A percentile compares a stretch with the other conserved stretches of the same genome.
These are phyloP conservation scores for Xylaria digitata DNA, from an alignment of 2,329 filamentous ascomycete genomes.

Conservation along the genomic window DNA sequence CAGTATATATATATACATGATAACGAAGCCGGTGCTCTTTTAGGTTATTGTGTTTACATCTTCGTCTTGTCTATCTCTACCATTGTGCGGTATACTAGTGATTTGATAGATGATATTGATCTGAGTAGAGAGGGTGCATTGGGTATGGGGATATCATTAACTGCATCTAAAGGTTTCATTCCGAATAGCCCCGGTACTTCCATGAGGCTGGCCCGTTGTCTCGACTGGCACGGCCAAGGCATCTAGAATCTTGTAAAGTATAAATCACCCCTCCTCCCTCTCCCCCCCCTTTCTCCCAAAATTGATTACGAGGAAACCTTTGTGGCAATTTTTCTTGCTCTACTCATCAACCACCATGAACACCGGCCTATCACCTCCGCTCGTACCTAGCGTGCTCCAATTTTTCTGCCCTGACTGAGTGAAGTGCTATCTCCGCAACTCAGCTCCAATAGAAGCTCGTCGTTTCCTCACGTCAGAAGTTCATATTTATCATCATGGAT, in stretches of 20 bases:
- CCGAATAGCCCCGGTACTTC: constrained; percentile 14
- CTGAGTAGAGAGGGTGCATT: too few species aligned
- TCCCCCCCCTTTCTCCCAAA: background rate
- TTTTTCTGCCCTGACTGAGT: background rate
- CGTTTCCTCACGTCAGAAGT: background rate
- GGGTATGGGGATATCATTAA: too few species aligned
- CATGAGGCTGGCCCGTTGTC: background rate
- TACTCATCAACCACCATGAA: background rate
- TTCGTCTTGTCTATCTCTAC: too few species aligned
- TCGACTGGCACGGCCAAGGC: constrained; percentile 2
- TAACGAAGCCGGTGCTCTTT: background rate
- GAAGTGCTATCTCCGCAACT: background rate
- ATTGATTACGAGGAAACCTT: background rate
- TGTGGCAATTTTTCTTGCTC: background rate
- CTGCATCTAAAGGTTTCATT: background rate
- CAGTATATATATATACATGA: constrained; percentile 10
- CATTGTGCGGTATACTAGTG: too few species aligned
- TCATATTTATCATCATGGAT: background rate
- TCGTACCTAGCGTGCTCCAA: background rate
- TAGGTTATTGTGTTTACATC: too few species aligned
- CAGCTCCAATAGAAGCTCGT: background rate
- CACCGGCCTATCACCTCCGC: background rate
- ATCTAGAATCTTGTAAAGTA: background rate
- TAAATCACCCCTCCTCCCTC: constrained; percentile 2
- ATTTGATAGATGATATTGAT: too few species aligned